phyloP scores from a whole-genome alignment of 164 flowering plant species.

The Paratinospora sagittata region DNA sequence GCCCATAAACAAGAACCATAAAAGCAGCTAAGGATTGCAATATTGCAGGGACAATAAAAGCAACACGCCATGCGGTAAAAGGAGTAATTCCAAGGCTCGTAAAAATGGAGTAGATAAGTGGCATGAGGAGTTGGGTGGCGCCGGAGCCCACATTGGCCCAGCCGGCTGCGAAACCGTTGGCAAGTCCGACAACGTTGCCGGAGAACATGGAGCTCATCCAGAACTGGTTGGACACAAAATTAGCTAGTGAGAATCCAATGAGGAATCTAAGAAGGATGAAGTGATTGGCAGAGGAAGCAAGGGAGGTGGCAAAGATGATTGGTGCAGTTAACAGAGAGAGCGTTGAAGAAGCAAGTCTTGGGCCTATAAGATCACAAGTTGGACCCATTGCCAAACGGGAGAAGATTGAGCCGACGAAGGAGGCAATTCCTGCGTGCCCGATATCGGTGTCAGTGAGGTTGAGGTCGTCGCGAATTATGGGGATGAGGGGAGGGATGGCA shows the following conservation, averaged over 20 bases:
- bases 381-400: constrained; percentile 66
- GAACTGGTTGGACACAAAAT: constrained; percentile 58
- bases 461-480: constrained; percentile 43
- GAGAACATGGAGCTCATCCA: constrained; percentile 76
- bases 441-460: constrained; percentile 40
- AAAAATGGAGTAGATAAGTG: constrained; percentile 34
- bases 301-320: constrained; percentile 25
- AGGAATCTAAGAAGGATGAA: constrained; percentile 48
- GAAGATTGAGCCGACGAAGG: constrained; percentile 55
- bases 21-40: constrained; percentile 42
- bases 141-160: constrained; percentile 69
- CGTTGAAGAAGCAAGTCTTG: constrained; percentile 44
- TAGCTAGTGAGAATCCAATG: constrained; percentile 51
- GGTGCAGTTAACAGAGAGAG: constrained; percentile 55
- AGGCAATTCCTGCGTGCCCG: constrained; percentile 48
- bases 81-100: constrained; percentile 18
- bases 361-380: constrained; percentile 52
- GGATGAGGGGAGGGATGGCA: constrained; percentile 55
- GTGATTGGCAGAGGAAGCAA: constrained; percentile 25
- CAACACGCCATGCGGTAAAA: constrained; percentile 44
- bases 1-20: constrained; percentile 43
- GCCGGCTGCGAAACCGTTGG: constrained; percentile 57
- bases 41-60: constrained; percentile 42
- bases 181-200: constrained; percentile 38
- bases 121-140: constrained; percentile 49